Base-by-base conservation (phyloP, 2,329 filamentous ascomycete species). In the Aspergillus sp. region DNA sequence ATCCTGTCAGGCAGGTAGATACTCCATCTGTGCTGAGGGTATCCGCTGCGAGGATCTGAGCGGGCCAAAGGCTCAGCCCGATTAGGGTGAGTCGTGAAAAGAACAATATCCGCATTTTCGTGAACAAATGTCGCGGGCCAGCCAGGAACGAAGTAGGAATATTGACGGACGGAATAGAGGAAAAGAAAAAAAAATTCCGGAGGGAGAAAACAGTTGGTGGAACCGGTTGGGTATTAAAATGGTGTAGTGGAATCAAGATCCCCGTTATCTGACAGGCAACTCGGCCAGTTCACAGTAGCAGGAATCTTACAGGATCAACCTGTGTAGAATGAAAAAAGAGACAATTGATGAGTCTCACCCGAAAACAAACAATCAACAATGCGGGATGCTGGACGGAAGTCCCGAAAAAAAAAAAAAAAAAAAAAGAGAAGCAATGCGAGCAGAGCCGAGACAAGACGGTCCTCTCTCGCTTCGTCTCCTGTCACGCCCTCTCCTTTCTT, bases 21-120 rank as follows among this genome's bases (percentile, higher is more conserved):
- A 95, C 96, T 60, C 92, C 91, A 63, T 84, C 85, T 24, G 93
- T 97, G 72, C 88, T 85, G 59, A 99, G 85, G 59, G 96, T 81
- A 67, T 94, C 87, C 62, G 79, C 82, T 57, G 85, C 90, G 60
- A 90, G 73, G 56, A 84, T 88, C 22, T 67, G 67, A 49, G 62
- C 31, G 50, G 73, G 68, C 45, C 71, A 56, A 22, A 71, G 54
- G 59, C 65, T 65, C 64, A 73, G 62, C 36, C 66, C 67, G 54
- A 72, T 55, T 32, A 73, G 60, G 47, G 68, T 65, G 58, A 66
- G 31, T 12, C 50, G 55, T 29, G 58, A 52, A 54, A 54, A 68
- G 52, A 67, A 57, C 56, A 61, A 55, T 52, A 60, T 65, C 63
- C 68, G 65, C 73, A 76, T 72, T 16, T 62, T 59, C 59, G 56